A percentile compares a stretch with the other conserved stretches of the same genome.
Evolutionary conservation across 495 filamentous ascomycete genomes (phyloP).

Genomic region (Diplogelasinospora grovesii): DNA sequence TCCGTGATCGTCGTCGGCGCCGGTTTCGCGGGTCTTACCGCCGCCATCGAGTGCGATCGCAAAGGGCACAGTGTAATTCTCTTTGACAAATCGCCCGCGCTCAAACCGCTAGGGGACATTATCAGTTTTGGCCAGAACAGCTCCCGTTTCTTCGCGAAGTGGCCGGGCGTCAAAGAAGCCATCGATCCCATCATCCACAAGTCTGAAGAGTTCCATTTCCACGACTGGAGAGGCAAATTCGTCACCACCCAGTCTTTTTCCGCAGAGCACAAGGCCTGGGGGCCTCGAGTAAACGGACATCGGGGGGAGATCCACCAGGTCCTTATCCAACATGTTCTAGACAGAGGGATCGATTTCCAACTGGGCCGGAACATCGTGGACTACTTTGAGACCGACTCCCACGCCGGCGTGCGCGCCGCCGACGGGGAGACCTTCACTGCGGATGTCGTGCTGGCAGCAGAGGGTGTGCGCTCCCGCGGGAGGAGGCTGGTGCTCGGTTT

Average conservation of each 20-base stretch:
- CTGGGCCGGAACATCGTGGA: slow-evolving; percentile 41
- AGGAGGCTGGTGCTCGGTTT: slow-evolving; percentile 44
- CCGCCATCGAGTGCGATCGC: slow-evolving; percentile 54
- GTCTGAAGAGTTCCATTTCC: slow-evolving; percentile 28
- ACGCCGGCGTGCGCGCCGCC: slow-evolving; percentile 39
- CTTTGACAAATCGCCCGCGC: slow-evolving; percentile 40
- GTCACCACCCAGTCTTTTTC: no score
- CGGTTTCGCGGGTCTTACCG: slow-evolving; percentile 42
- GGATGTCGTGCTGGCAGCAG: slow-evolving; percentile 50
- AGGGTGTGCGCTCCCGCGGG: slow-evolving; percentile 46
- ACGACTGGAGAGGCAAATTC: slow-evolving; percentile 25
- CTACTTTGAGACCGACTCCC: slow-evolving; percentile 42
- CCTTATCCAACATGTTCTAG: slow-evolving; percentile 39
- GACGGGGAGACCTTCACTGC: slow-evolving; percentile 39
- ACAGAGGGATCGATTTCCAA: slow-evolving; percentile 40
- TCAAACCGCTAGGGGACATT: slow-evolving; percentile 36
- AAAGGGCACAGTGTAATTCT: slow-evolving; percentile 51
- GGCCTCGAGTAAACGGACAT: slow-evolving; percentile 34
- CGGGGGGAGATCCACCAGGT: slow-evolving; percentile 47
- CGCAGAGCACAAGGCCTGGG: slow-evolving; percentile 10
- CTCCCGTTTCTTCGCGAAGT: slow-evolving; percentile 33
- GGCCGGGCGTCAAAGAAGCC: slow-evolving; percentile 34
- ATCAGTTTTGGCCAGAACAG: slow-evolving; percentile 42
- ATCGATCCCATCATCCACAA: slow-evolving; percentile 33
- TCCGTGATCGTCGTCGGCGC: slow-evolving; percentile 41